phyloP scores from a whole-genome alignment of 768 basidiomycete genomes.

The Naganishia kalamii region DNA sequence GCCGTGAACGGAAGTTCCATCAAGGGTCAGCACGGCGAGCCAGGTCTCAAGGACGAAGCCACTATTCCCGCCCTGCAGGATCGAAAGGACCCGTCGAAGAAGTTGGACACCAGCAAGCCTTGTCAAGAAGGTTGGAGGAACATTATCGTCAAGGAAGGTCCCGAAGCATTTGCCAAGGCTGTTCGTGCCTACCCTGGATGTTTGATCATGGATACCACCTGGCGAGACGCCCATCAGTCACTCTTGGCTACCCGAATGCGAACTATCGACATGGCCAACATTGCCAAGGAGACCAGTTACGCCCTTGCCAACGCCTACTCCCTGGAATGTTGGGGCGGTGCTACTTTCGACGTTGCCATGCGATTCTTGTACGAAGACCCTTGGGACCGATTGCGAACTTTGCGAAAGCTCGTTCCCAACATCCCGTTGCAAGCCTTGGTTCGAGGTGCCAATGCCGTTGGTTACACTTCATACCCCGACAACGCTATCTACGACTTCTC shows the following conservation, averaged over 20 bases:
- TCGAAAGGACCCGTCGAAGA: slow-evolving; percentile 64
- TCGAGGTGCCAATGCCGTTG: slow-evolving; percentile 97
- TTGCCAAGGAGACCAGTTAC: slow-evolving; percentile 93
- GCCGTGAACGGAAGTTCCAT: slow-evolving; percentile 97
- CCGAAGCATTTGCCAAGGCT: slow-evolving; percentile 96
- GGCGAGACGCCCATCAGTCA: slow-evolving; percentile 99
- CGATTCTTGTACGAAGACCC: slow-evolving; percentile 99
- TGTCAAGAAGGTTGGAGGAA: slow-evolving; percentile 93
- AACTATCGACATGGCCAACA: slow-evolving; percentile 95
- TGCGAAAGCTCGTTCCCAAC: slow-evolving; percentile 93
- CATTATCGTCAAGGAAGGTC: slow-evolving; percentile 95
- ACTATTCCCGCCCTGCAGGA: slow-evolving; percentile 72
- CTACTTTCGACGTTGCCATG: slow-evolving; percentile 98
- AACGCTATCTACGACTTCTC: slow-evolving; percentile 99
- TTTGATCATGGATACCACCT: slow-evolving; percentile 75
- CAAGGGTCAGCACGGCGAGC: slow-evolving; percentile 93
- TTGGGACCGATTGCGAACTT: slow-evolving; percentile 93
- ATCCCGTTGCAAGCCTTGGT: slow-evolving; percentile 97
- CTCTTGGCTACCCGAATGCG: slow-evolving; percentile 91
- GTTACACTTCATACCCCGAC: slow-evolving; percentile 88
- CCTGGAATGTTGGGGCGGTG: slow-evolving; percentile 98
- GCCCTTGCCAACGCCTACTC: slow-evolving; percentile 93
- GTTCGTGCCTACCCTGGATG: slow-evolving; percentile 91
- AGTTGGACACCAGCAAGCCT: slow-evolving; percentile 71
- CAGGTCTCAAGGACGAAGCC: slow-evolving; percentile 84